A percentile compares a stretch with the other conserved stretches of the same genome.
Conservation (phyloP, 192 early-diverging fungal genomes). For the Backusella morwellensis region DNA sequence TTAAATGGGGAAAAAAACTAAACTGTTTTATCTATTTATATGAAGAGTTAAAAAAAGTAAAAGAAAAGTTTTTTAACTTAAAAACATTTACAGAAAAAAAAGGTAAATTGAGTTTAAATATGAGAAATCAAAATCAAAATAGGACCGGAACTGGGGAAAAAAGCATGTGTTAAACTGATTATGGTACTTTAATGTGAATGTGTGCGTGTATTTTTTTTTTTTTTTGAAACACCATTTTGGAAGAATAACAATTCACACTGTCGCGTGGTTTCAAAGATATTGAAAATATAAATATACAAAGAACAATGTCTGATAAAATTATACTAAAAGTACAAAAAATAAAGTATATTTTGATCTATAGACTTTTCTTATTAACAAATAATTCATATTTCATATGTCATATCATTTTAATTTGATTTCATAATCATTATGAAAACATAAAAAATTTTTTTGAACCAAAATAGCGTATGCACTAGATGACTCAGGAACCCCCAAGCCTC, state of each 20-base stretch:
- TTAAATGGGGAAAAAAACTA: not conserved
- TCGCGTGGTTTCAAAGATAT: not conserved
- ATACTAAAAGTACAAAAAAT: not conserved
- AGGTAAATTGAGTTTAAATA: not conserved
- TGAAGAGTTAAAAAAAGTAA: not conserved
- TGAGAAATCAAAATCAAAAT: not conserved
- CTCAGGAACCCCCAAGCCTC: not conserved
- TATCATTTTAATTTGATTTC: not conserved
- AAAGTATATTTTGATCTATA: not conserved
- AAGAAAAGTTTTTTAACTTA: not conserved
- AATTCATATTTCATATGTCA: not conserved
- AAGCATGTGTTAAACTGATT: not conserved
- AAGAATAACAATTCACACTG: not conserved
- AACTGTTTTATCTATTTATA: too few species aligned
- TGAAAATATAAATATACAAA: not conserved
- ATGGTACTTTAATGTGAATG: not conserved
- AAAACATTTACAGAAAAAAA: constrained; percentile 5
- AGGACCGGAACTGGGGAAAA: not conserved
- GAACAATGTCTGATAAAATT: not conserved
- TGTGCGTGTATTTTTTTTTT: not conserved
- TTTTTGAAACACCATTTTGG: not conserved
- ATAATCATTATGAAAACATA: constrained; percentile 4
- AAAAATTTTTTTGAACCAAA: not conserved
- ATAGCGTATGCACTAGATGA: not conserved
- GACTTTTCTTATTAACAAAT: not conserved